Percentiles rank a stretch among this genome's conserved stretches.
Evolutionary conservation across 306 rosid genomes (phyloP).

Genomic region (Quercus suber): DNA sequence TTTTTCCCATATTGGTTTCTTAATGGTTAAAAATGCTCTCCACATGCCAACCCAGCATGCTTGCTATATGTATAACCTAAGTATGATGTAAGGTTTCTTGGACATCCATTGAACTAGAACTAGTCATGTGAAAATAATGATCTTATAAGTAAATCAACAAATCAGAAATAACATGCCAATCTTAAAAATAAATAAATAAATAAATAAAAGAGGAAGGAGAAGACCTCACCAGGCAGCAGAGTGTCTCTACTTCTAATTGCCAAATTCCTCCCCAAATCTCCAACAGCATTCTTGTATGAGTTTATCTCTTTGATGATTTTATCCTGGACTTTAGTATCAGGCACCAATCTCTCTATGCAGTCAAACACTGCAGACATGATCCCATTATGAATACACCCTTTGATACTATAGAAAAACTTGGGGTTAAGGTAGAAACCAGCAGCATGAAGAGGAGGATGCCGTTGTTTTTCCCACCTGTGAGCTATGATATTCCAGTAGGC

Average conservation of each 20-base stretch:
- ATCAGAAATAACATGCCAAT: no score
- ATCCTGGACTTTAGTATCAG: conserved; percentile 84
- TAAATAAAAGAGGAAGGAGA: conserved; percentile 11
- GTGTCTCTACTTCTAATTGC: conserved; percentile 84
- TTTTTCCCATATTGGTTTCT: background rate
- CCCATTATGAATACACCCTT: conserved; percentile 63
- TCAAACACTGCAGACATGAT: conserved; percentile 72
- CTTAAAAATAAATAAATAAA: conserved; percentile 7
- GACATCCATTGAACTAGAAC: no score
- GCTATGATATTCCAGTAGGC: conserved; percentile 86
- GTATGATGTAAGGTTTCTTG: background rate
- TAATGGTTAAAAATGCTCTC: no score
- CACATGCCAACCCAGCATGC: background rate
- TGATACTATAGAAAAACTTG: conserved; percentile 67
- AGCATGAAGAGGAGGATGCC: conserved; percentile 80
- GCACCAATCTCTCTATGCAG: conserved; percentile 86
- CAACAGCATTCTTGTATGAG: conserved; percentile 66
- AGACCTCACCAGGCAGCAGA: conserved; percentile 78
- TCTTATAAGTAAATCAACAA: no score
- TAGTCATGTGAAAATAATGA: no score
- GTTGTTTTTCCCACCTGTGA: conserved; percentile 73
- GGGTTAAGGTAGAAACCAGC: conserved; percentile 96
- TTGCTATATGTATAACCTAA: background rate
- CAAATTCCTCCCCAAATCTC: conserved; percentile 91
- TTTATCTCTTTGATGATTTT: conserved; percentile 78